These are phyloP conservation scores for Jasminum sambac DNA, from an alignment of 257 asterid genomes.

Conservation along the genomic window DNA sequence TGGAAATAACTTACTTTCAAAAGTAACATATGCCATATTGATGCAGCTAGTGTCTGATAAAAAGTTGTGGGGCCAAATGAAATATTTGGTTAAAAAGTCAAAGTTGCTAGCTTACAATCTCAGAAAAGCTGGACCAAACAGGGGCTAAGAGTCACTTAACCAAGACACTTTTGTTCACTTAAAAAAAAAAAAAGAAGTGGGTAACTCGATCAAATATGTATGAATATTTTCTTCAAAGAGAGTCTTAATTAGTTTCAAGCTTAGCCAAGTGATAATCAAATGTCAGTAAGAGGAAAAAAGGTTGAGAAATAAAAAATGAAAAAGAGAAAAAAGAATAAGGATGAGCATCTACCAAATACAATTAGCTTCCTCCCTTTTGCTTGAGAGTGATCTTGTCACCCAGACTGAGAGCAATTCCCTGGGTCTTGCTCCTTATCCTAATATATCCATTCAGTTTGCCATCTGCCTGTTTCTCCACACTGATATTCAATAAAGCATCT, in stretches of 20 bases:
- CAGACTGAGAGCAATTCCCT: conserved; percentile 98
- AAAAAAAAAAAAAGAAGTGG: not conserved
- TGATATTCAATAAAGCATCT: conserved; percentile 93
- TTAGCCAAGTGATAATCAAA: not conserved
- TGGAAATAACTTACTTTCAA: not conserved
- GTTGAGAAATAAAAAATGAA: no score
- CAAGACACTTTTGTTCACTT: not conserved
- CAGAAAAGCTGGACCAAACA: no score
- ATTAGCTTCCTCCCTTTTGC: conserved; percentile 92
- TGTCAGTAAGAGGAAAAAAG: not conserved
- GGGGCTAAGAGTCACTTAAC: not conserved
- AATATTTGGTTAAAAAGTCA: no score
- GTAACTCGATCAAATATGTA: not conserved
- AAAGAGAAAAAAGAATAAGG: not conserved
- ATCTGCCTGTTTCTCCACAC: conserved; percentile 91
- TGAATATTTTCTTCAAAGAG: not conserved
- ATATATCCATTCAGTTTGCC: conserved; percentile 90
- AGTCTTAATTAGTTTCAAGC: not conserved
- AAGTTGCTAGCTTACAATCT: no score
- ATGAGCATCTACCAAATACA: not conserved
- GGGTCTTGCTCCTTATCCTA: conserved; percentile 99
- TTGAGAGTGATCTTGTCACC: conserved; percentile 98
- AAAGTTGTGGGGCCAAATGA: no score
- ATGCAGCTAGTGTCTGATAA: no score
- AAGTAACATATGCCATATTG: no score